phyloP scores from a whole-genome alignment of 2,329 filamentous ascomycete genomes.

The Sphaerulina musiva region DNA sequence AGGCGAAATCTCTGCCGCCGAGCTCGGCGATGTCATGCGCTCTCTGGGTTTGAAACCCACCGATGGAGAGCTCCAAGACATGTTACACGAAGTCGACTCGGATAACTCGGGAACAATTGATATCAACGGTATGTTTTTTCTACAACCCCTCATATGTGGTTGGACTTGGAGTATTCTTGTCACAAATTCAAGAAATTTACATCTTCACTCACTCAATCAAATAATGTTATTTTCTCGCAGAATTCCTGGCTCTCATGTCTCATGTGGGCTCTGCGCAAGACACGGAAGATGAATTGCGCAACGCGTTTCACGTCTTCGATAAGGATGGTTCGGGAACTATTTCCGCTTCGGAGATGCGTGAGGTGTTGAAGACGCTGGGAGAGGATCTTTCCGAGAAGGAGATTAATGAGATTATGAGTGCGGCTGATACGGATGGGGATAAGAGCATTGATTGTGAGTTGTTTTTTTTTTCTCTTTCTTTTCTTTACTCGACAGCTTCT shows the following conservation, averaged over 20 bases:
- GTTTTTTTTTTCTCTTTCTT: not conserved
- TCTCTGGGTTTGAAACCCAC: constrained; percentile 16
- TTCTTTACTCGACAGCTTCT: not conserved
- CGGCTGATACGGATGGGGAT: constrained; percentile 17
- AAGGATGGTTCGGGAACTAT: constrained; percentile 16
- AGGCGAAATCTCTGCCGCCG: constrained; percentile 19
- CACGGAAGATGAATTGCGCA: constrained; percentile 15
- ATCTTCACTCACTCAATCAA: too few relatives aligned
- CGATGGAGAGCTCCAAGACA: constrained; percentile 16
- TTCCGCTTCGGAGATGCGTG: constrained; percentile 14
- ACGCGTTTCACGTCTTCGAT: constrained; percentile 18
- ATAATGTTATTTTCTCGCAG: not conserved
- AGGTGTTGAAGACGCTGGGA: constrained; percentile 16
- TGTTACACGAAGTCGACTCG: constrained; percentile 18
- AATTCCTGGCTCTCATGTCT: constrained; percentile 19
- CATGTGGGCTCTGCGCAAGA: constrained; percentile 10
- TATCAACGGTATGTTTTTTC: constrained; percentile 9
- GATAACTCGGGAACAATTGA: constrained; percentile 17
- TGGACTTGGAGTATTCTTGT: too few relatives aligned
- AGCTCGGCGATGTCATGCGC: constrained; percentile 18
- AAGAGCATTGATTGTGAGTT: constrained; percentile 17
- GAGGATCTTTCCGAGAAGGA: constrained; percentile 16
- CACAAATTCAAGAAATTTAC: not conserved
- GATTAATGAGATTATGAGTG: constrained; percentile 17
- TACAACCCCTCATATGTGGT: too few relatives aligned